Percentiles rank a stretch among this genome's conserved stretches.
Conservation (phyloP, 345 rosid genomes). For the Eucalyptus regnans region DNA sequence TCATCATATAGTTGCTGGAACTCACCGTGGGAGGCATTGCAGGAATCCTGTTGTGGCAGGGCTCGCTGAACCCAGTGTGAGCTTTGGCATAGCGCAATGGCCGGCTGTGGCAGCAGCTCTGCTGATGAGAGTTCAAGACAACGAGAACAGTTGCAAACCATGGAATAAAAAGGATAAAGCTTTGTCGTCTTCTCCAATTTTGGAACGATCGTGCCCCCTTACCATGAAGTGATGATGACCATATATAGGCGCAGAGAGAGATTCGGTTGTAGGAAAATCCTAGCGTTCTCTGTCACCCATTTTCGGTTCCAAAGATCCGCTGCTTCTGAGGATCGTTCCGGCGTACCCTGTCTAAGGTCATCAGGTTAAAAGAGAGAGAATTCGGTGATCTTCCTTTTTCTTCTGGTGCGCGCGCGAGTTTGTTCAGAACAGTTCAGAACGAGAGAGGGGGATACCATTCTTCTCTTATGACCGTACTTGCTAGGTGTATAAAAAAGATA, state of each 20-base stretch:
- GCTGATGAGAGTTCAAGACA: background rate
- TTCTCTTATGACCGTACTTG: no score
- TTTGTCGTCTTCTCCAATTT: no score
- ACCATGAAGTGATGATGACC: background rate
- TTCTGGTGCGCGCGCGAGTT: no score
- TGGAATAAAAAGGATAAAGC: background rate
- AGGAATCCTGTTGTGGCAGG: background rate
- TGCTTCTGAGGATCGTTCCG: no score
- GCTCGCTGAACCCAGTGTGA: accelerated
- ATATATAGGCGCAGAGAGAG: background rate
- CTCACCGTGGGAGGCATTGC: background rate
- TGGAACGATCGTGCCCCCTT: background rate
- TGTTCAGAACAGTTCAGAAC: no score
- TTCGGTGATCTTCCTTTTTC: no score
- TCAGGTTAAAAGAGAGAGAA: no score
- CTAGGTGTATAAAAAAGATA: no score
- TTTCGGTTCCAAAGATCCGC: no score
- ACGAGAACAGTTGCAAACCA: background rate
- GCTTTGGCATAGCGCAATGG: accelerated
- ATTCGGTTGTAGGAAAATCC: background rate
- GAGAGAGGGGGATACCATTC: no score
- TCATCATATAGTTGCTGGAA: background rate
- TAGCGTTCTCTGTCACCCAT: background rate
- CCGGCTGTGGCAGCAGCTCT: background rate
- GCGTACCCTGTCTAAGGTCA: no score